These are phyloP conservation scores for Fusarium oligoseptatum DNA, from an alignment of 2,329 filamentous ascomycete genomes.

Conservation along the genomic window DNA sequence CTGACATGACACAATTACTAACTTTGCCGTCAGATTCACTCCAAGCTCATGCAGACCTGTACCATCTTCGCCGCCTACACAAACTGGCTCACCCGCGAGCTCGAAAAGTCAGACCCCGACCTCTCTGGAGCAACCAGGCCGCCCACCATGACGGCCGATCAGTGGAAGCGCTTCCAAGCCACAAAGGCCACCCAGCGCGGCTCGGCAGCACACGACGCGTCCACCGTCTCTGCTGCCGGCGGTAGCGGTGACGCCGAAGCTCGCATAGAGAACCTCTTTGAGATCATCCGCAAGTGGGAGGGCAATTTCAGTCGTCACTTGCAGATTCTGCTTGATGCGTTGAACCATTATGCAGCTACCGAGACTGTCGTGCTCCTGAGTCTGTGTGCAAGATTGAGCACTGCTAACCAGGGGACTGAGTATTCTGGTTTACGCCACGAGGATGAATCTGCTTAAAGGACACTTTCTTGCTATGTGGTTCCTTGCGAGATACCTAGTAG, in stretches of 20 bases:
- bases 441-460: conserved; percentile 59
- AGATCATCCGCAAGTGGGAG: conserved; percentile 92
- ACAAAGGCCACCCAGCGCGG: conserved; percentile 58
- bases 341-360: conserved; percentile 97
- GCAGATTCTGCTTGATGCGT: conserved; percentile 91
- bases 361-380: conserved; percentile 95
- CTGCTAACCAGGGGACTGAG: conserved; percentile 82
- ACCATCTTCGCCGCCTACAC: conserved; percentile 94
- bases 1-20: conserved; percentile 15
- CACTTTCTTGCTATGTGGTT: background rate
- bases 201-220: conserved; percentile 50
- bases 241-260: conserved; percentile 50
- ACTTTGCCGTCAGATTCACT: conserved; percentile 79
- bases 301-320: conserved; percentile 92
- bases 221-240: conserved; percentile 51
- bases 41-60: conserved; percentile 96
- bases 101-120: conserved; percentile 87
- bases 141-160: conserved; percentile 69
- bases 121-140: conserved; percentile 73
- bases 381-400: conserved; percentile 85
- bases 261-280: conserved; percentile 81
- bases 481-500: background rate
- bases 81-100: conserved; percentile 84
- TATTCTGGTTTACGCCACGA: conserved; percentile 72
- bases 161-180: conserved; percentile 71